Evolutionary conservation across 2,329 filamentous ascomycete genomes (phyloP), one percentile per base, ranked within the genome.

Genomic region (Lecanosticta acicola): DNA sequence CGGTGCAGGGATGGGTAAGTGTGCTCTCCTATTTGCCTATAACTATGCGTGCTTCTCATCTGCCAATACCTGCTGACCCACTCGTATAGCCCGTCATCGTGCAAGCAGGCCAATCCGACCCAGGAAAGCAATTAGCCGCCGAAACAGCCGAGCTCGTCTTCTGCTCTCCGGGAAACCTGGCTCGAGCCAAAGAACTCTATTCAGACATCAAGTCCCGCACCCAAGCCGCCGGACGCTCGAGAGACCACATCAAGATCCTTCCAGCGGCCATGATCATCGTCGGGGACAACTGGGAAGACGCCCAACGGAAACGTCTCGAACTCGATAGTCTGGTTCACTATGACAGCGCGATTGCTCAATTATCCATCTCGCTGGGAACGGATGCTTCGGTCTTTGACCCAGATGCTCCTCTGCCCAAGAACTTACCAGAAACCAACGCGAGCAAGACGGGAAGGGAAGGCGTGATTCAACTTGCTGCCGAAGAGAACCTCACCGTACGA

Each of bases 81-180:
- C 24, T 11, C 11, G 7, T 7, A 29, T 11, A 29, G 24, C 57
- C 57, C 1, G 57, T 59, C 1, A 59, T 59, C 29, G 55, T 59
- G 3, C 57, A 59, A 48, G 57, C 57, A 2, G 57, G 57, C 2
- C 57, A 59, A 20, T 53, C 49, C 4, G 57, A 59, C 24, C 57
- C 57, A 2, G 57, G 57, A 13, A 45, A 50, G 20, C 57, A 59
- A 48, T 24, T 59, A 7, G 57, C 57, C 10, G 55, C 57, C 14
- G 57, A 59, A 33, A 59, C 57, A 2, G 57, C 57, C 3, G 57
- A 59, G 37, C 39, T 51, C 21, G 57, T 59, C 3, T 59, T 59
- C 41, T 58, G 55, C 44, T 49, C 50, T 7, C 54, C 57, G 3
- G 51, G 50, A 26, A 51, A 59, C 41, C 39, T 58, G n/a, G 34